These are phyloP conservation scores for Penicillium subrubescens DNA, from an alignment of 495 filamentous ascomycete genomes.

Conservation along the genomic window DNA sequence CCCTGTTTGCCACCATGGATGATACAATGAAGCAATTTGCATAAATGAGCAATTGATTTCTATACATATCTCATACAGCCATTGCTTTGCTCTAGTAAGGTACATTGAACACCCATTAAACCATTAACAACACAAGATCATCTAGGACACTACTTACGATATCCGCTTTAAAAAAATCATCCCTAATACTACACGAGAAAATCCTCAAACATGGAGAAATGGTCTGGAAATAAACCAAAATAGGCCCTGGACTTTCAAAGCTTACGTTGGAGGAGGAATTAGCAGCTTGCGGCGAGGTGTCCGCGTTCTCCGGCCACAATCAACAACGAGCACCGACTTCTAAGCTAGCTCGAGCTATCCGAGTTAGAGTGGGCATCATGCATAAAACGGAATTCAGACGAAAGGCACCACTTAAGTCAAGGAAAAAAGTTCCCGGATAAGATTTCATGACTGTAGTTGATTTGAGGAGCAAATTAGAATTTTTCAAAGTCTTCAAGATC, in stretches of 20 bases:
- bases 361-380: not conserved
- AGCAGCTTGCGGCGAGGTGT: not conserved
- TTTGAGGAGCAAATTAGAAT: not conserved
- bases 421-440: not conserved
- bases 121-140: not conserved
- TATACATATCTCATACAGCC: not conserved
- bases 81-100: not conserved
- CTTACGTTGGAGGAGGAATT: slow-evolving; percentile 7
- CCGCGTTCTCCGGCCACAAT: not conserved
- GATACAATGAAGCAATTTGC: not conserved
- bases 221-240: not conserved
- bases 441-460: not conserved
- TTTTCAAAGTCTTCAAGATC: no score
- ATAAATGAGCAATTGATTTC: not conserved
- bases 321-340: not conserved
- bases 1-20: not conserved
- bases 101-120: not conserved
- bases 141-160: slow-evolving; percentile 6
- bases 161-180: not conserved
- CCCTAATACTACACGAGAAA: not conserved
- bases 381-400: not conserved
- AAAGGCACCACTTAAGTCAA: not conserved
- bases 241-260: not conserved
- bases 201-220: not conserved
- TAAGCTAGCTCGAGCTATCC: not conserved